A percentile compares a stretch with the other conserved stretches of the same genome.
Evolutionary conservation across 148 eudicot genomes (phyloP).

Genomic region (Fagopyrum tataricum): DNA sequence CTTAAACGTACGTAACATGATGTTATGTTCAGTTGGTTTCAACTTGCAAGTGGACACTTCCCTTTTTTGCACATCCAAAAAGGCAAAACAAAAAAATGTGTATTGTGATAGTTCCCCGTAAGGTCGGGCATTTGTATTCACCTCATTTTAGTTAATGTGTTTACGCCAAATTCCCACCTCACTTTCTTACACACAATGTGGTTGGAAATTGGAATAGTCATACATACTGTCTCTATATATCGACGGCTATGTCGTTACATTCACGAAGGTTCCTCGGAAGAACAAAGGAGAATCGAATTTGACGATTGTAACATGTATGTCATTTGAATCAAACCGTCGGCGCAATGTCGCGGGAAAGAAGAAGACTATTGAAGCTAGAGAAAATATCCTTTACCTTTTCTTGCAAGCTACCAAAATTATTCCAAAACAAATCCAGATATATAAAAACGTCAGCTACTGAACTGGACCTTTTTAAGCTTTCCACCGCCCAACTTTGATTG

Average conservation of each 20-base stretch:
- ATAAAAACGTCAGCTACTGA: background rate
- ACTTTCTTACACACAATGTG: background rate
- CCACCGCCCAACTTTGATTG: background rate
- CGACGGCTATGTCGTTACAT: background rate
- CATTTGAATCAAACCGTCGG: background rate
- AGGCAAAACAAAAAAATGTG: background rate
- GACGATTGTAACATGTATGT: background rate
- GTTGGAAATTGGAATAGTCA: constrained; percentile 6
- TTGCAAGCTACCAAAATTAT: background rate
- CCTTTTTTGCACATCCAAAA: background rate
- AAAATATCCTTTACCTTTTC: background rate
- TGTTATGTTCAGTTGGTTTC: background rate
- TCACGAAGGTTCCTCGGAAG: background rate
- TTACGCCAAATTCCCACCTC: background rate
- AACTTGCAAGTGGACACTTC: background rate
- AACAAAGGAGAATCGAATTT: background rate
- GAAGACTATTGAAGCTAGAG: background rate
- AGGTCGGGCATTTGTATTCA: background rate
- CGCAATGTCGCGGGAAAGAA: background rate
- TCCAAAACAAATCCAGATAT: background rate
- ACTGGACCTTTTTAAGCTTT: background rate
- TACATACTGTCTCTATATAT: no score
- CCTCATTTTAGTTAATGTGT: background rate
- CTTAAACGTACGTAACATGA: background rate
- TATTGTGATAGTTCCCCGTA: background rate